A percentile compares a stretch with the other conserved stretches of the same genome.
Evolutionary conservation across 2,329 filamentous ascomycete genomes (phyloP).

Genomic region (Atkinsonella hypoxylon): DNA sequence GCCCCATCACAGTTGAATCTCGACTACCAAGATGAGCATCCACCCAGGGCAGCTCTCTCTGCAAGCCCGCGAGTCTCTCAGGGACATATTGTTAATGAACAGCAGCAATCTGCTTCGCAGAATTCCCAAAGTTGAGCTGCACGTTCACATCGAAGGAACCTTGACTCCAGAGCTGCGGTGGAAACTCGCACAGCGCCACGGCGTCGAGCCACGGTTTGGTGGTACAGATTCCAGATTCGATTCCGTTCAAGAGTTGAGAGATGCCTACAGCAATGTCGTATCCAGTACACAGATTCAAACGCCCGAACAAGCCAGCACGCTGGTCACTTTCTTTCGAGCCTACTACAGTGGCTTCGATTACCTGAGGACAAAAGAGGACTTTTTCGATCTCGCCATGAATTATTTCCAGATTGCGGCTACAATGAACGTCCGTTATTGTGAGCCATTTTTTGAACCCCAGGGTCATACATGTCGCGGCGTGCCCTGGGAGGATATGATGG

Average conservation of each 20-base stretch:
- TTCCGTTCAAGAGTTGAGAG: conserved; percentile 41
- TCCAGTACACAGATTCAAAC: conserved; percentile 35
- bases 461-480: conserved; percentile 54
- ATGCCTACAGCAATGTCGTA: conserved; percentile 51
- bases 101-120: not conserved
- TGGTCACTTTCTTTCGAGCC: conserved; percentile 52
- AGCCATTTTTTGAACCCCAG: conserved; percentile 71
- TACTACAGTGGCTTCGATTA: conserved; percentile 69
- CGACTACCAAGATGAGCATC: not conserved
- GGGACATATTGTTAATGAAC: not conserved
- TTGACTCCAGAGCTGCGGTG: conserved; percentile 58
- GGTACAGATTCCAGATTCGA: not conserved
- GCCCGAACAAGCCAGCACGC: conserved; percentile 24
- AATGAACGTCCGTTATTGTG: conserved; percentile 56
- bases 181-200: conserved; percentile 52
- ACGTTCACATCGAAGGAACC: conserved; percentile 66
- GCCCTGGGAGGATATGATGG: conserved; percentile 46
- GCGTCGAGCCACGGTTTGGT: conserved; percentile 45
- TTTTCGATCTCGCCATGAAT: conserved; percentile 56
- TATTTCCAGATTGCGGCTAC: conserved; percentile 53
- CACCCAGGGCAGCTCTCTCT: not conserved
- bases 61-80: not conserved
- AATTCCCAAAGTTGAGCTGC: conserved; percentile 68
- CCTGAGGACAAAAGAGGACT: conserved; percentile 52
- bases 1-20: not conserved